Evolutionary conservation across 164 flowering plant genomes (phyloP).

Genomic region (Stephania yunnanensis): DNA sequence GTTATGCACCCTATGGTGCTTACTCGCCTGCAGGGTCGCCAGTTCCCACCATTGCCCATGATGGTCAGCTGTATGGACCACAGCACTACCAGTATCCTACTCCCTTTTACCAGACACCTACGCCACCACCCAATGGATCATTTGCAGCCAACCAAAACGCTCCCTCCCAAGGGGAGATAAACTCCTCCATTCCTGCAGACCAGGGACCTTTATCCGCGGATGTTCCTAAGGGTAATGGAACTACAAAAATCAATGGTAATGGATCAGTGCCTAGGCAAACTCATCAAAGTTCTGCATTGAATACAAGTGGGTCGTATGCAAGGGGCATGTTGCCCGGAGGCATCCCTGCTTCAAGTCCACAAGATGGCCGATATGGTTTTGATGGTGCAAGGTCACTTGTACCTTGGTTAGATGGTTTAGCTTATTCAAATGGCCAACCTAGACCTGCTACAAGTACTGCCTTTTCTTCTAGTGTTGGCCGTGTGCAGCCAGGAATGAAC

Average conservation of each 20-base stretch:
- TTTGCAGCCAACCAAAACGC: slow-evolving; percentile 26
- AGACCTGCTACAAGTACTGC: slow-evolving; percentile 26
- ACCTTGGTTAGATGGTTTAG: slow-evolving; percentile 39
- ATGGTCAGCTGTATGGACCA: slow-evolving; percentile 69
- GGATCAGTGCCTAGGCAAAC: slow-evolving; percentile 32
- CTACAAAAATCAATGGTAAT: slow-evolving; percentile 25
- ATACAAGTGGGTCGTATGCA: slow-evolving; percentile 21
- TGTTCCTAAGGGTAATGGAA: slow-evolving; percentile 27
- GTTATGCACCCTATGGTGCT: slow-evolving; percentile 62
- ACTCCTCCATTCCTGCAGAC: slow-evolving; percentile 38
- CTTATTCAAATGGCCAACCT: slow-evolving; percentile 36
- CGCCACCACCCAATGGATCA: slow-evolving; percentile 31
- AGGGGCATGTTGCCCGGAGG: slow-evolving; percentile 37
- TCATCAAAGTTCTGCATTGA: slow-evolving; percentile 27
- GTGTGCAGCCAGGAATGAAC: slow-evolving; percentile 34
- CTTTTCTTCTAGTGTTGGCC: slow-evolving; percentile 22
- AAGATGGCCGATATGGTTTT: slow-evolving; percentile 46
- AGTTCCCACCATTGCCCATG: slow-evolving; percentile 64
- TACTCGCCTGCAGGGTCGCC: slow-evolving; percentile 61
- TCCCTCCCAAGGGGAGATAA: slow-evolving; percentile 32
- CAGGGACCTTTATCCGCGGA: slow-evolving; percentile 47
- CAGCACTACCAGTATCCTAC: slow-evolving; percentile 70
- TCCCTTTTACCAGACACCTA: slow-evolving; percentile 47
- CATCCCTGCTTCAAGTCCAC: slow-evolving; percentile 44
- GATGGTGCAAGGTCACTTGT: slow-evolving; percentile 35